These are phyloP conservation scores for Rhizoclosmatium sp. DNA, from an alignment of 192 early-diverging fungal species.

Conservation along the genomic window DNA sequence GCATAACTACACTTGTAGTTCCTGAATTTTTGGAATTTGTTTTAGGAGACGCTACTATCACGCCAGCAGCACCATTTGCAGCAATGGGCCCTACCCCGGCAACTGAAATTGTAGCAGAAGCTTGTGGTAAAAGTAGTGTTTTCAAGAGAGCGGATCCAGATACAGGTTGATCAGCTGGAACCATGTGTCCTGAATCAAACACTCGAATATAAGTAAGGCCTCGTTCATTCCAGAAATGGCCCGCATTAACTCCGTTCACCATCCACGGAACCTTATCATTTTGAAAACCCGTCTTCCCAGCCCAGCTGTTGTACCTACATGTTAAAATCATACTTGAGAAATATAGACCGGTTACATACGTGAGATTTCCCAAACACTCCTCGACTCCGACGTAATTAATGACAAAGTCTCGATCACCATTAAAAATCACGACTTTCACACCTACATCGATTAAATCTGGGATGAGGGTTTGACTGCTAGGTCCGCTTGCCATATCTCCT, in stretches of 20 bases:
- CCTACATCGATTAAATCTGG: neutral
- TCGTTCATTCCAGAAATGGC: slow-evolving; percentile 57
- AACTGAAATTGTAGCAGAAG: neutral
- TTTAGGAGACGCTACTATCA: neutral
- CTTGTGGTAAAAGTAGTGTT: neutral
- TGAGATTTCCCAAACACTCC: slow-evolving; percentile 66
- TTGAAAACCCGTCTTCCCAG: slow-evolving; percentile 55
- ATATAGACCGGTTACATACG: neutral
- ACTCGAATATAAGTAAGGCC: slow-evolving; percentile 57
- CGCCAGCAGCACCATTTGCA: neutral
- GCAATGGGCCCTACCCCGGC: neutral
- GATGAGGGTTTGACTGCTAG: neutral
- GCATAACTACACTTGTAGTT: neutral
- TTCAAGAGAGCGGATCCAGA: neutral
- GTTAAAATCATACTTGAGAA: too few species aligned
- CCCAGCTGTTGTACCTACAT: neutral
- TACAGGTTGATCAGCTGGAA: slow-evolving; percentile 15
- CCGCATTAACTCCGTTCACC: slow-evolving; percentile 38
- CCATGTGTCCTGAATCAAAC: slow-evolving; percentile 71
- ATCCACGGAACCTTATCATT: slow-evolving; percentile 22
- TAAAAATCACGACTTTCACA: slow-evolving; percentile 23
- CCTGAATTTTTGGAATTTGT: too few species aligned
- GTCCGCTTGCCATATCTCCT: neutral
- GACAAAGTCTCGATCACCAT: slow-evolving; percentile 27
- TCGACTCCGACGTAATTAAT: slow-evolving; percentile 40